Evolutionary conservation across 2,329 filamentous ascomycete genomes (phyloP).

Genomic region (Chrysoporthe deuterocubensis): DNA sequence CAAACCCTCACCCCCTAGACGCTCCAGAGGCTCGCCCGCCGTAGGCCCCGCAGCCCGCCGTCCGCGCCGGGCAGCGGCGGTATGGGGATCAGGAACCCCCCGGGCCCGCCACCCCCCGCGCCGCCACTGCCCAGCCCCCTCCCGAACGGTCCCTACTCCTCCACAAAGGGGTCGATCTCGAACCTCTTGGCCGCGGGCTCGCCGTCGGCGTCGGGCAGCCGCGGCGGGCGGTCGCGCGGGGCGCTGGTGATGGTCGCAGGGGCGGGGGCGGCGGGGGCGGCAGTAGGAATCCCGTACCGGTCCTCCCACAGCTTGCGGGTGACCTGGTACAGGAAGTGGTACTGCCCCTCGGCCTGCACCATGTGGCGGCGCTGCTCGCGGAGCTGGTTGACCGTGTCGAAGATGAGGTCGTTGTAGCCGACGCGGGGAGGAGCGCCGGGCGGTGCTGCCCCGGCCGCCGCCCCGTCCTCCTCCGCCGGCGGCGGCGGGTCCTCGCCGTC

Average conservation of each 20-base stretch:
- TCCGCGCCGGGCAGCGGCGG: conserved; percentile 6
- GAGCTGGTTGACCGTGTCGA: conserved; percentile 76
- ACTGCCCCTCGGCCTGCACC: conserved; percentile 90
- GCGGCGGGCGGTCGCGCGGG: background rate
- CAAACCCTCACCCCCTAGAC: background rate
- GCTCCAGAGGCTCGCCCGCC: conserved; percentile 8
- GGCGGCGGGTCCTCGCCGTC: conserved; percentile 6
- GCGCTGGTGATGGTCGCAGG: background rate
- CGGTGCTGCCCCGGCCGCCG: conserved; percentile 34
- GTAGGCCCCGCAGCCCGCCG: conserved; percentile 12
- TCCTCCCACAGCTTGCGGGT: conserved; percentile 75
- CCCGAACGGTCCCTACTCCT: conserved; percentile 33
- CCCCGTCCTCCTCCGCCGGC: conserved; percentile 23
- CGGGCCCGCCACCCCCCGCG: background rate
- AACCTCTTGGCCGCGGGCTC: conserved; percentile 59
- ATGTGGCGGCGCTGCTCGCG: conserved; percentile 90
- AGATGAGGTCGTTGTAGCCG: conserved; percentile 66
- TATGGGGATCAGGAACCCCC: conserved; percentile 28
- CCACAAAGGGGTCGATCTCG: conserved; percentile 53
- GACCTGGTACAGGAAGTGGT: conserved; percentile 86
- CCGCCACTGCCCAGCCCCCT: conserved; percentile 1
- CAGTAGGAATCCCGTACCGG: conserved; percentile 51
- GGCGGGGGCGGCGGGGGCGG: background rate
- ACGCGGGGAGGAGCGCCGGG: conserved; percentile 17
- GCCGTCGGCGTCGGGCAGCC: conserved; percentile 32